Percentiles rank a stretch among this genome's conserved stretches.
These are phyloP conservation scores for Epichloe aotearoae DNA, from an alignment of 2,329 filamentous ascomycete species.

Conservation along the genomic window DNA sequence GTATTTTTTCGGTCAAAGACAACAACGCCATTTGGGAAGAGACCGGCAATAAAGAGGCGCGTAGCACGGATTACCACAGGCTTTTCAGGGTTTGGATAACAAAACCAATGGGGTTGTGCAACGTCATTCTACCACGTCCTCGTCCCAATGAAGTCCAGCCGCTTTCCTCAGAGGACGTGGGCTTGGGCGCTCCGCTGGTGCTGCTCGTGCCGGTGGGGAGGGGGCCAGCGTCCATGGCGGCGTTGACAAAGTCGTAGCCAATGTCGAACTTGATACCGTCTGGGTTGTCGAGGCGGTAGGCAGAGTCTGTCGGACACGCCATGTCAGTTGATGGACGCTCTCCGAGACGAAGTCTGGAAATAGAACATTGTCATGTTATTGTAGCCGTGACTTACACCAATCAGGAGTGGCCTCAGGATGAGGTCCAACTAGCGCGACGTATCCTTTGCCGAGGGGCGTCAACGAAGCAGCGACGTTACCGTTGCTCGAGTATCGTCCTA, in stretches of 20 bases:
- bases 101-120: conserved; percentile 2
- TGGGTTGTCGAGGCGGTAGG: conserved; percentile 9
- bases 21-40: too few relatives aligned
- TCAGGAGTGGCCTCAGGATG: conserved; percentile 13
- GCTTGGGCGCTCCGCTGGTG: not conserved
- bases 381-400: conserved; percentile 12
- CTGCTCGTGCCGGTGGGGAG: not conserved
- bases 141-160: not conserved
- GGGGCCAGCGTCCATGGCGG: conserved; percentile 6
- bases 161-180: conserved; percentile 1
- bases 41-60: too few relatives aligned
- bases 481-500: conserved; percentile 12
- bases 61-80: not conserved
- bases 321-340: not conserved
- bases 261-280: conserved; percentile 12
- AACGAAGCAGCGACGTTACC: conserved; percentile 13
- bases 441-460: conserved; percentile 11
- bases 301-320: conserved; percentile 1
- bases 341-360: not conserved
- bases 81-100: not conserved
- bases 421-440: conserved; percentile 13
- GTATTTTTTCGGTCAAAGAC: too few relatives aligned
- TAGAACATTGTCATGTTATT: not conserved
- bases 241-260: conserved; percentile 12
- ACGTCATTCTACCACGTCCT: conserved; percentile 1